Conservation (phyloP, 2,329 filamentous ascomycete species). For the Westerdykella aurantiaca region DNA sequence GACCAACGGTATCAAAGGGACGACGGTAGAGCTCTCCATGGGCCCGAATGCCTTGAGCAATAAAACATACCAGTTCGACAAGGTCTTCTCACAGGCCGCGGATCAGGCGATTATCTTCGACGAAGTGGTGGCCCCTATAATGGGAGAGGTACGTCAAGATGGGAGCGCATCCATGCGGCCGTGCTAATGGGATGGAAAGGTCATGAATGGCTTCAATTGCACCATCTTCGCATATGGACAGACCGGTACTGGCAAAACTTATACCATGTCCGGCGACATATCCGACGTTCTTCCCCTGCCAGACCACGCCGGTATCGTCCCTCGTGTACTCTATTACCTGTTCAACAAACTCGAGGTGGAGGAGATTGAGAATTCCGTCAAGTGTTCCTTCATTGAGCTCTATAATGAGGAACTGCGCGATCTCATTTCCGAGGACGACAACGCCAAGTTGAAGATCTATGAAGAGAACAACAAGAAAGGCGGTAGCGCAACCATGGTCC, state of each 20-base stretch:
- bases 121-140: slow-evolving; percentile 85
- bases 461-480: slow-evolving; percentile 84
- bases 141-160: slow-evolving; percentile 66
- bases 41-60: slow-evolving; percentile 88
- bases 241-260: slow-evolving; percentile 96
- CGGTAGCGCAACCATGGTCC: slow-evolving; percentile 79
- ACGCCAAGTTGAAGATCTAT: slow-evolving; percentile 85
- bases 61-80: slow-evolving; percentile 95
- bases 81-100: slow-evolving; percentile 90
- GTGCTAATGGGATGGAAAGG: slow-evolving; percentile 49
- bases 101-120: slow-evolving; percentile 94
- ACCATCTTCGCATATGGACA: slow-evolving; percentile 99
- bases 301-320: slow-evolving; percentile 91
- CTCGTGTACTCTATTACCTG: slow-evolving; percentile 77
- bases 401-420: slow-evolving; percentile 98
- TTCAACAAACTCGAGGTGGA: slow-evolving; percentile 79
- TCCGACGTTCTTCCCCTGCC: slow-evolving; percentile 82
- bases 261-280: slow-evolving; percentile 99
- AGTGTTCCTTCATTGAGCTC: slow-evolving; percentile 96
- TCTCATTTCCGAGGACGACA: slow-evolving; percentile 75
- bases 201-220: slow-evolving; percentile 91
- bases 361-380: slow-evolving; percentile 77
- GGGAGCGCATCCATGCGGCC: not conserved
- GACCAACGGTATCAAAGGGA: slow-evolving; percentile 83
- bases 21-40: slow-evolving; percentile 80